These are phyloP conservation scores for Exophiala sideris DNA, from an alignment of 2,329 filamentous ascomycete genomes.

Conservation along the genomic window DNA sequence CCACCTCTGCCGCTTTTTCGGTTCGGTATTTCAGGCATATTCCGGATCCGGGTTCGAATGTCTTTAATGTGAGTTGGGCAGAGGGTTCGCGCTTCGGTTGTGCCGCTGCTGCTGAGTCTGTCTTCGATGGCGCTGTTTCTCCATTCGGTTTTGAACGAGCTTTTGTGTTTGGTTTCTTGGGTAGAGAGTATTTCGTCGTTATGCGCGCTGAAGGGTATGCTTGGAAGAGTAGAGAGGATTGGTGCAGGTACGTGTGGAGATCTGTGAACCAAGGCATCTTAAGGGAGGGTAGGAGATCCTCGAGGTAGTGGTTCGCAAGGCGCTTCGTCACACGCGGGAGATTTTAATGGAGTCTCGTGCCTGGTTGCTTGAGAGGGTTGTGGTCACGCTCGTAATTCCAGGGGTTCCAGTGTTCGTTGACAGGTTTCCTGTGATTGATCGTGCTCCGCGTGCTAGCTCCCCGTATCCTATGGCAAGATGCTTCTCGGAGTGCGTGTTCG, in stretches of 20 bases:
- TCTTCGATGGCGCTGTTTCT: conserved; percentile 28
- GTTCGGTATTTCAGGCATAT: conserved; percentile 87
- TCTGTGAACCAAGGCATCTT: conserved; percentile 77
- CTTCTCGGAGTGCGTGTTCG: too few relatives aligned
- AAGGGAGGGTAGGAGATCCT: background rate
- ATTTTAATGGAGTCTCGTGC: too few relatives aligned
- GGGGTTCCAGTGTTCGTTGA: too few relatives aligned
- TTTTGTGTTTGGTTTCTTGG: conserved; percentile 34
- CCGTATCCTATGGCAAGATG: too few relatives aligned
- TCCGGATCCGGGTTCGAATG: conserved; percentile 79
- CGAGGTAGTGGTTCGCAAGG: too few relatives aligned
- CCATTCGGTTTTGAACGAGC: conserved; percentile 30
- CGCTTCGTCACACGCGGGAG: too few relatives aligned
- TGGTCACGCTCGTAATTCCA: too few relatives aligned
- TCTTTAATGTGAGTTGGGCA: conserved; percentile 78
- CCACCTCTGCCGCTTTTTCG: conserved; percentile 85
- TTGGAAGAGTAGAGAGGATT: conserved; percentile 80
- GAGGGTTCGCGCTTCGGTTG: conserved; percentile 39
- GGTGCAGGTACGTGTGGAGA: conserved; percentile 85
- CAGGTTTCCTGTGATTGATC: too few relatives aligned
- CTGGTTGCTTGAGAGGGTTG: too few relatives aligned
- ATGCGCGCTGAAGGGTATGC: conserved; percentile 82
- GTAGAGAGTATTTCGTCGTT: conserved; percentile 76
- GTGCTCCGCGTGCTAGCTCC: too few relatives aligned
- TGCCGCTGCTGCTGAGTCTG: conserved; percentile 29